Evolutionary conservation across 139 green algal genomes (phyloP).

Genomic region (Closterium sp.): DNA sequence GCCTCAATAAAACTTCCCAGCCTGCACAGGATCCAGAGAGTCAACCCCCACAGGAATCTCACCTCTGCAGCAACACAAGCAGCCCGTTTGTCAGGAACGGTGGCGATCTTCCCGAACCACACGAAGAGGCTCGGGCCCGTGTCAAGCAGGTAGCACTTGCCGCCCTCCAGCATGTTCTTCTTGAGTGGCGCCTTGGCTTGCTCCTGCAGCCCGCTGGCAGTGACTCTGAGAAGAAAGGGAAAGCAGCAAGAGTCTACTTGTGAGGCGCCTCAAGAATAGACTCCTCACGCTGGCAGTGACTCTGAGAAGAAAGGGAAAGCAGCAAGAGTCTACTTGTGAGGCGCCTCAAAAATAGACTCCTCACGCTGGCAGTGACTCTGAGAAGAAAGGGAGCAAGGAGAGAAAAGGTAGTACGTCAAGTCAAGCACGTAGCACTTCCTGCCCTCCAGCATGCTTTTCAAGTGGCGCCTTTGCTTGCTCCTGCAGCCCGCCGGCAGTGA

Average conservation of each 20-base stretch:
- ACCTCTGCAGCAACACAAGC: neutral
- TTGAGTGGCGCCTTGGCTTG: neutral
- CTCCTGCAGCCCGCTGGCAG: neutral
- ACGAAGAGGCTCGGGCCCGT: constrained; percentile 12
- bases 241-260: too few relatives aligned
- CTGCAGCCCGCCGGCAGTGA: too few relatives aligned
- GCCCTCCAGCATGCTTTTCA: neutral
- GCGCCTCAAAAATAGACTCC: too few relatives aligned
- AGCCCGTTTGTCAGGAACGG: neutral
- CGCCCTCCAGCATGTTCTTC: constrained; percentile 15
- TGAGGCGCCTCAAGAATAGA: too few relatives aligned
- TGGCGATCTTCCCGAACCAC: constrained; percentile 1
- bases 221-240: too few relatives aligned
- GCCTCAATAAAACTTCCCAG: too few relatives aligned
- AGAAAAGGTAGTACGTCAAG: neutral
- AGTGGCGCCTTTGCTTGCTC: neutral
- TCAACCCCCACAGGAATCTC: too few relatives aligned
- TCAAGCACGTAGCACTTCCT: neutral
- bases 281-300: too few relatives aligned
- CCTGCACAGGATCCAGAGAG: too few relatives aligned
- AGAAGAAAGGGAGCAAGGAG: neutral
- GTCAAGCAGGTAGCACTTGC: constrained; percentile 28
- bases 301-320: too few relatives aligned
- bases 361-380: neutral
- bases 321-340: too few relatives aligned